These are phyloP conservation scores for Isabelozyma heimii DNA, from an alignment of 805 yeast genomes.

Conservation along the genomic window DNA sequence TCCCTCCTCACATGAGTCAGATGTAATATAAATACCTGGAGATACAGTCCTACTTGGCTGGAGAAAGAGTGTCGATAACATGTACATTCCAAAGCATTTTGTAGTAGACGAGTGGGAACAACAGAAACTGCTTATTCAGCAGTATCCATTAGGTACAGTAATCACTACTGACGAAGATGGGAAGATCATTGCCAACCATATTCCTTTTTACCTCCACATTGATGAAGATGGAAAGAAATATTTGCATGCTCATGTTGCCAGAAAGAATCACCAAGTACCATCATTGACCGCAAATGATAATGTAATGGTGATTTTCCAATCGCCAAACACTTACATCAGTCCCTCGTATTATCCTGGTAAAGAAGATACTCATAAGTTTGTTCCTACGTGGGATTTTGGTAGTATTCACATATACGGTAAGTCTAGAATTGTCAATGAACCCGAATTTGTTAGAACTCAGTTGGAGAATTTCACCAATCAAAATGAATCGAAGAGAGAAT, in stretches of 20 bases:
- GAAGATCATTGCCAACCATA: conserved; percentile 50
- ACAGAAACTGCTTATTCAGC: conserved; percentile 40
- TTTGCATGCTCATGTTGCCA: conserved; percentile 56
- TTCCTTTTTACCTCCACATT: conserved; percentile 49
- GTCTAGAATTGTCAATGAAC: conserved; percentile 43
- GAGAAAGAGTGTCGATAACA: conserved; percentile 5
- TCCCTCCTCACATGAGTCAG: not conserved
- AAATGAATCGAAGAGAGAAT: conserved; percentile 42
- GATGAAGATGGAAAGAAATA: conserved; percentile 34
- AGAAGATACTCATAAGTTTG: conserved; percentile 54
- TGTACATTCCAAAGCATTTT: conserved; percentile 39
- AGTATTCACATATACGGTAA: conserved; percentile 56
- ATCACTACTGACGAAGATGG: conserved; percentile 39
- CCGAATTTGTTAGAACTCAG: conserved; percentile 44
- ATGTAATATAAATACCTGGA: not conserved
- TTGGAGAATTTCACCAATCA: conserved; percentile 43
- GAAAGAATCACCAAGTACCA: conserved; percentile 48
- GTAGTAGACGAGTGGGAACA: conserved; percentile 30
- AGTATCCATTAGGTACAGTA: conserved; percentile 53
- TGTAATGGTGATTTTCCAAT: conserved; percentile 51
- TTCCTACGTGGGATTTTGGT: conserved; percentile 71
- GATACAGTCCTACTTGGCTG: not conserved
- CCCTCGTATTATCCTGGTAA: conserved; percentile 62
- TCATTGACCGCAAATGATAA: conserved; percentile 35
- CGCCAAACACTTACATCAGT: conserved; percentile 50